Conservation (phyloP, 2,329 filamentous ascomycete species). For the Fusarium sp. region DNA sequence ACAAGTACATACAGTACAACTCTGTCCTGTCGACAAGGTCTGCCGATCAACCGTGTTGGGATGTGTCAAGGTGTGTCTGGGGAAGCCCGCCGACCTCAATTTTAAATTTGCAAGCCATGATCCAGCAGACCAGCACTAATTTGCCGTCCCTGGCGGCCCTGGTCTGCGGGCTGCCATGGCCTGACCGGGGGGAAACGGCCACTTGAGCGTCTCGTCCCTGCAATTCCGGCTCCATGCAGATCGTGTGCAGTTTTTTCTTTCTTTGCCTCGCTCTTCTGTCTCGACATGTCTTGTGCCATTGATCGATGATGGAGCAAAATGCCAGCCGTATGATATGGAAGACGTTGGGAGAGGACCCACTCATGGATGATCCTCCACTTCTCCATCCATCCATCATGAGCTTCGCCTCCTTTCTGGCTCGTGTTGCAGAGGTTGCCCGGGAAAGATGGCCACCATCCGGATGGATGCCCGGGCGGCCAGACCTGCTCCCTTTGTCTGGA, state of each 20-base stretch:
- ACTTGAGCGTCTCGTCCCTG: conserved; percentile 29
- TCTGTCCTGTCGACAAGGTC: conserved; percentile 11
- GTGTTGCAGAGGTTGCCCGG: conserved; percentile 30
- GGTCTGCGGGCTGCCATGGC: conserved; percentile 18
- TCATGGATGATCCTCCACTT: conserved; percentile 25
- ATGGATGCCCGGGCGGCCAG: background rate
- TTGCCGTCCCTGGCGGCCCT: conserved; percentile 40
- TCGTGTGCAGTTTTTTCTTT: conserved; percentile 22
- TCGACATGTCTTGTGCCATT: conserved; percentile 3
- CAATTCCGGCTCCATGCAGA: conserved; percentile 42
- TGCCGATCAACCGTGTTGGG: conserved; percentile 41
- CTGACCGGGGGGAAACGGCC: conserved; percentile 30
- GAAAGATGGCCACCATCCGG: conserved; percentile 24
- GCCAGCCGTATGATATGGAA: conserved; percentile 18
- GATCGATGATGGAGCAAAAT: conserved; percentile 9
- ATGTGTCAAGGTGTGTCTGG: conserved; percentile 39
- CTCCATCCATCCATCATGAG: conserved; percentile 34
- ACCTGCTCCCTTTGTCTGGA: conserved; percentile 7
- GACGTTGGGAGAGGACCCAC: conserved; percentile 36
- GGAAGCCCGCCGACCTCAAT: conserved; percentile 46
- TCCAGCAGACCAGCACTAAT: conserved; percentile 42
- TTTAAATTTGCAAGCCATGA: conserved; percentile 49
- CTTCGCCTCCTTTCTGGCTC: conserved; percentile 40
- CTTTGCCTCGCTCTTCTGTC: background rate
- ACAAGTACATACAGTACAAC: background rate